These are phyloP conservation scores for Stephania japonica DNA, from an alignment of 164 flowering plant genomes.

Conservation along the genomic window DNA sequence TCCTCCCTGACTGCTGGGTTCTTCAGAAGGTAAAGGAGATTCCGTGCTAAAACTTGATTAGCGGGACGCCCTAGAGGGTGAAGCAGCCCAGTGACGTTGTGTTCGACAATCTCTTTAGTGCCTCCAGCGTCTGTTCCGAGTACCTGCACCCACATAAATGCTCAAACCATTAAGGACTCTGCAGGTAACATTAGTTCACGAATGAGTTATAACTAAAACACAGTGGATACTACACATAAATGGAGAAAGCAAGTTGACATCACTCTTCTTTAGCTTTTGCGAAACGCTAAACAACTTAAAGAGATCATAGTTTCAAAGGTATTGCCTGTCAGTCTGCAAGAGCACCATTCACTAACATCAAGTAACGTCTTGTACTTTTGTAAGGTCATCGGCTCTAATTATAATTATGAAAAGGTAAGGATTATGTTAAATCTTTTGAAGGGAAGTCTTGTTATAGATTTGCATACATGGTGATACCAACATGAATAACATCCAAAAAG, in stretches of 20 bases:
- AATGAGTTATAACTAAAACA: neutral
- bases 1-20: conserved; percentile 56
- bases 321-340: neutral
- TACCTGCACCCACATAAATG: conserved; percentile 43
- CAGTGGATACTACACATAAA: no score
- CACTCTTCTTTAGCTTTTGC: no score
- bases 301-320: neutral
- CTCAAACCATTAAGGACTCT: neutral
- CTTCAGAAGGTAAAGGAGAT: conserved; percentile 53
- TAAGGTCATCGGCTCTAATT: neutral
- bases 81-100: conserved; percentile 82
- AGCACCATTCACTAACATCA: neutral
- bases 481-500: neutral
- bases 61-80: conserved; percentile 84
- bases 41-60: conserved; percentile 46
- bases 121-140: conserved; percentile 99
- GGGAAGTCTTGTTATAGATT: neutral
- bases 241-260: no score
- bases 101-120: conserved; percentile 79
- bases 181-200: neutral
- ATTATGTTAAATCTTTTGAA: neutral
- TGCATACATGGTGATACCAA: neutral
- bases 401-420: neutral
- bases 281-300: neutral
- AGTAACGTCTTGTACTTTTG: neutral